Evolutionary conservation across 2,329 filamentous ascomycete species (phyloP).

Genomic region (Keithomyces neogunnii): DNA sequence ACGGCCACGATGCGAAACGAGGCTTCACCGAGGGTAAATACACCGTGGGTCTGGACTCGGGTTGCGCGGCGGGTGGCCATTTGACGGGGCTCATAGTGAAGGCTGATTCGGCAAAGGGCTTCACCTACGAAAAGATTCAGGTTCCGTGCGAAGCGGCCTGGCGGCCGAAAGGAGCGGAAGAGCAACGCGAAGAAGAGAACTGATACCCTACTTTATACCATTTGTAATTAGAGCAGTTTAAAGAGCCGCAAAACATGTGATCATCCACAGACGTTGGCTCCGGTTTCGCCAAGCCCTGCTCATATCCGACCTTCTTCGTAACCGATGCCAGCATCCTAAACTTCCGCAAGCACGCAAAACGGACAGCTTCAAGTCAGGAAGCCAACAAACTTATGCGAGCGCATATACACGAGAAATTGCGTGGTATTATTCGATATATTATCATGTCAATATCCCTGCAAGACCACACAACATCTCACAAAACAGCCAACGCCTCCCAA

Average conservation of each 20-base stretch:
- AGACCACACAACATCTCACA: not conserved
- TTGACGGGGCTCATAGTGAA: constrained; percentile 73
- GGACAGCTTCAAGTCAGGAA: too few relatives aligned
- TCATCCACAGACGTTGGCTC: too few relatives aligned
- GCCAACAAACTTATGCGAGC: not conserved
- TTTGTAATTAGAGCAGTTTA: not conserved
- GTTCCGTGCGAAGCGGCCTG: constrained; percentile 26
- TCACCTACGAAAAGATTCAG: constrained; percentile 30
- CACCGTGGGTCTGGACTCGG: constrained; percentile 78
- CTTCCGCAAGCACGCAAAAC: too few relatives aligned
- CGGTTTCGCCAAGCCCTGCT: too few relatives aligned
- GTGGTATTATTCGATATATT: not conserved
- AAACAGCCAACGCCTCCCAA: not conserved
- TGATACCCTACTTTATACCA: not conserved
- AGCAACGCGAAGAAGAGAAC: not conserved
- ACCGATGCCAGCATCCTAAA: too few relatives aligned
- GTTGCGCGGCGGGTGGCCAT: constrained; percentile 66
- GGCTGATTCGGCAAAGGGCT: constrained; percentile 24
- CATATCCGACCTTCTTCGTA: too few relatives aligned
- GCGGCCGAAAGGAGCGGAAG: not conserved
- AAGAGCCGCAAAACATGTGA: too few relatives aligned
- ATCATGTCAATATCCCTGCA: not conserved
- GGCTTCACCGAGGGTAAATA: constrained; percentile 57
- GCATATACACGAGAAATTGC: not conserved
- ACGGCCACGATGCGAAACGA: constrained; percentile 74